phyloP scores from a whole-genome alignment of 1,139 yeast genomes.

The Suhomyces wounanorum region DNA sequence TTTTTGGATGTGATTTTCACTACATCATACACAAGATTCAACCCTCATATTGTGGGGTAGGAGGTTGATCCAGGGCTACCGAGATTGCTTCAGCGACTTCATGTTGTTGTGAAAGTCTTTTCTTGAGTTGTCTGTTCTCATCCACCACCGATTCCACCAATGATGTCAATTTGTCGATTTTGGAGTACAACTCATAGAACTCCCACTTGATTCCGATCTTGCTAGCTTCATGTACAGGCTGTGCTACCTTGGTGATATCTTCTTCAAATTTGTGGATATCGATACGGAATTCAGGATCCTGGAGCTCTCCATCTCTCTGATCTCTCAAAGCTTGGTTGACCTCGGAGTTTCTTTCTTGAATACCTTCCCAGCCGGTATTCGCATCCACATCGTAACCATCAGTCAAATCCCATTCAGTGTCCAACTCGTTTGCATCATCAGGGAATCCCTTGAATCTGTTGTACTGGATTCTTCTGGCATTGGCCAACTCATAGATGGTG shows the following conservation, averaged over 20 bases:
- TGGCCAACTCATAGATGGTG: conserved; percentile 62
- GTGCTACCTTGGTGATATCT: conserved; percentile 49
- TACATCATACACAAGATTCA: not conserved
- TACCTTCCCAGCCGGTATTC: conserved; percentile 40
- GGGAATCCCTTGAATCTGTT: conserved; percentile 65
- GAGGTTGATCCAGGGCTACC: not conserved
- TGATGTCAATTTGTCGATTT: conserved; percentile 46
- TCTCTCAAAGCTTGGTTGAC: conserved; percentile 41
- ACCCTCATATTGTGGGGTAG: conserved; percentile 3
- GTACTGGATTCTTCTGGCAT: conserved; percentile 70
- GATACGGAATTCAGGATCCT: conserved; percentile 68
- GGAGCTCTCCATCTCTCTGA: conserved; percentile 65
- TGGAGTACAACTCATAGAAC: conserved; percentile 53
- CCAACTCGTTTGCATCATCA: conserved; percentile 81
- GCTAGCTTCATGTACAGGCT: conserved; percentile 60
- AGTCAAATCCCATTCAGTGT: conserved; percentile 79
- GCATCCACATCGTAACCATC: conserved; percentile 65
- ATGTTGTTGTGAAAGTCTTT: conserved; percentile 4
- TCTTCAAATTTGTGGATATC: conserved; percentile 50
- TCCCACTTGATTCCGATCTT: conserved; percentile 68
- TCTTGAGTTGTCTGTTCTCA: conserved; percentile 44
- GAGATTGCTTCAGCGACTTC: not conserved
- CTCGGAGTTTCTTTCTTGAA: conserved; percentile 41
- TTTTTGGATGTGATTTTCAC: not conserved
- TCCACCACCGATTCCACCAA: conserved; percentile 44